Conservation (phyloP, 2,329 filamentous ascomycete genomes). For the Alternaria triticina region DNA sequence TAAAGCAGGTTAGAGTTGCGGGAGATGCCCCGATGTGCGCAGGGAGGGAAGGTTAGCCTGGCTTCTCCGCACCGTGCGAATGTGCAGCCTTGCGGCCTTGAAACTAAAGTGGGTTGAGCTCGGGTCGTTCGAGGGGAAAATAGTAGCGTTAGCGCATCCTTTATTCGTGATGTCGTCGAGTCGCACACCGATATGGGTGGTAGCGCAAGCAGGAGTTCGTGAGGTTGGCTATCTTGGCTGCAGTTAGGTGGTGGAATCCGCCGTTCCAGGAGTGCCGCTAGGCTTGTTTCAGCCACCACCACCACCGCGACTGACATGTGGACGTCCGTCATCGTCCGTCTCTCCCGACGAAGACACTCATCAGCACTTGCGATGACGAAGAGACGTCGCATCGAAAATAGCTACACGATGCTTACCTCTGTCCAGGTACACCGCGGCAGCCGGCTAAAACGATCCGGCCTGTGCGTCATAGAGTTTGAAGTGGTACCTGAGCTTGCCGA, state of each 20-base stretch:
- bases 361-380: not conserved
- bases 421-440: not conserved
- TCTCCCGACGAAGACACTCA: not conserved
- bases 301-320: not conserved
- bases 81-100: not conserved
- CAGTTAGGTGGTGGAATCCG: not conserved
- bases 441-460: not conserved
- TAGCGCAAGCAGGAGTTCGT: not conserved
- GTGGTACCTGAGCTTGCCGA: not conserved
- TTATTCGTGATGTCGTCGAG: not conserved
- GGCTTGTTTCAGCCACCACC: not conserved
- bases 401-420: not conserved
- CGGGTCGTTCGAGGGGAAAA: not conserved
- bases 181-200: not conserved
- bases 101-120: not conserved
- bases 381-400: not conserved
- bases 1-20: conserved; percentile 1
- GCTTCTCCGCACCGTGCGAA: not conserved
- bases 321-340: not conserved
- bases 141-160: not conserved
- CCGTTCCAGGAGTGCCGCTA: not conserved
- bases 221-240: not conserved
- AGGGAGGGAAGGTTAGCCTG: not conserved
- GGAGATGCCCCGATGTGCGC: not conserved
- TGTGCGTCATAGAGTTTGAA: not conserved